Conservation (phyloP, 164 flowering plant species). For the Annona cherimola region DNA sequence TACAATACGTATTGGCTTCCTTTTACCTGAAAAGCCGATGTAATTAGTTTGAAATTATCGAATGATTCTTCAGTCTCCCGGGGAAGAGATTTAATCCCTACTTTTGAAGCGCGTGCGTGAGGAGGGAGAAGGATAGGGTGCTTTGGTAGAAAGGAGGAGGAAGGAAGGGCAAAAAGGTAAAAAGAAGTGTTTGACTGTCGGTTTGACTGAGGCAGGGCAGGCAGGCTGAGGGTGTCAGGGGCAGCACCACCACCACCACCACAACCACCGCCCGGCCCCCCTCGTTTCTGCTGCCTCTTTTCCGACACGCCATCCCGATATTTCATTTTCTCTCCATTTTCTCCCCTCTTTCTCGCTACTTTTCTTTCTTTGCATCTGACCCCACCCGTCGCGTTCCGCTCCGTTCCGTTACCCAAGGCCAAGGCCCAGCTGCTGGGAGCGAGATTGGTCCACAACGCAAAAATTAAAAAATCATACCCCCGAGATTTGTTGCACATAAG, state of each 20-base stretch:
- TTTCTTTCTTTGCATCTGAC: not conserved
- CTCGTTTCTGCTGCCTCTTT: slow-evolving; percentile 10
- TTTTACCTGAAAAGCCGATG: too few species aligned
- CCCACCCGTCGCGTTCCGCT: too few species aligned
- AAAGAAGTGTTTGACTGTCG: slow-evolving; percentile 3
- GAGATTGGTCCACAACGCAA: too few species aligned
- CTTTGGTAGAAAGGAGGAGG: not conserved
- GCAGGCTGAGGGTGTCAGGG: not conserved
- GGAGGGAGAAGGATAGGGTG: not conserved
- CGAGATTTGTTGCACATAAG: too few species aligned
- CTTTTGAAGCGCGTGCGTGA: not conserved
- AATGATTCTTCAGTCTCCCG: too few species aligned
- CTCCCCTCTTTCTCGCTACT: not conserved
- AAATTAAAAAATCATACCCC: too few species aligned
- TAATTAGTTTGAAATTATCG: too few species aligned
- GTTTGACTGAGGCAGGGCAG: slow-evolving; percentile 9
- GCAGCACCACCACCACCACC: slow-evolving; percentile 2
- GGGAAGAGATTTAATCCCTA: too few species aligned
- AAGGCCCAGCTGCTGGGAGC: too few species aligned
- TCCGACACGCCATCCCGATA: not conserved
- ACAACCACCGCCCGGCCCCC: not conserved
- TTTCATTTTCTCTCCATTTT: not conserved
- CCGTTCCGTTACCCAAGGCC: too few species aligned
- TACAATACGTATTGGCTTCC: too few species aligned
- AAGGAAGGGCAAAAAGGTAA: not conserved